phyloP scores from a whole-genome alignment of 495 filamentous ascomycete genomes.

The Daldinia grandis region DNA sequence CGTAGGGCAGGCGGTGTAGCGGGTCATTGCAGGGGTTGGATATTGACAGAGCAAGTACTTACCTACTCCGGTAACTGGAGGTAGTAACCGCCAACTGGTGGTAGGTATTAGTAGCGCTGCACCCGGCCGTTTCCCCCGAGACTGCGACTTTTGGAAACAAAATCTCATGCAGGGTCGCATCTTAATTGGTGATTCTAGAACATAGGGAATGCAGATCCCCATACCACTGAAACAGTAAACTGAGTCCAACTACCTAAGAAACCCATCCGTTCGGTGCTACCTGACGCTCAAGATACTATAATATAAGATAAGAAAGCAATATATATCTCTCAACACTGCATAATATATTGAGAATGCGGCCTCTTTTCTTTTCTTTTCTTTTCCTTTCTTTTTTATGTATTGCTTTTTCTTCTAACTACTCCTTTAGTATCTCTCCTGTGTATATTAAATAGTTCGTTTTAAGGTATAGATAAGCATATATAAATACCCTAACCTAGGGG shows the following conservation, averaged over 20 bases:
- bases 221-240: conserved; percentile 23
- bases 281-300: neutral
- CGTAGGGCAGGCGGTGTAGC: conserved; percentile 35
- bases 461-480: neutral
- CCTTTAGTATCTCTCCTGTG: neutral
- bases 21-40: conserved; percentile 18
- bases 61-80: conserved; percentile 23
- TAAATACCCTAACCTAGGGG: too few species aligned
- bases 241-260: conserved; percentile 4
- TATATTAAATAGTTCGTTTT: neutral
- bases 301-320: neutral
- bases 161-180: conserved; percentile 38
- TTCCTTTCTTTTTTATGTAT: neutral
- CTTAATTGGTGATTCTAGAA: conserved; percentile 31
- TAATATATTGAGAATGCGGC: conserved; percentile 13
- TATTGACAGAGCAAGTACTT: conserved; percentile 19
- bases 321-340: neutral
- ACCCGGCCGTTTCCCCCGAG: conserved; percentile 24
- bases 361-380: conserved; percentile 2
- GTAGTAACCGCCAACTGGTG: neutral
- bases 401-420: too few species aligned
- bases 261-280: conserved; percentile 19
- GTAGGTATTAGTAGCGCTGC: conserved; percentile 2
- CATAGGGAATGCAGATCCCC: conserved; percentile 20
- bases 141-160: conserved; percentile 23